Evolutionary conservation across 192 early-diverging fungal genomes (phyloP).

Genomic region (Linderina pennispora): DNA sequence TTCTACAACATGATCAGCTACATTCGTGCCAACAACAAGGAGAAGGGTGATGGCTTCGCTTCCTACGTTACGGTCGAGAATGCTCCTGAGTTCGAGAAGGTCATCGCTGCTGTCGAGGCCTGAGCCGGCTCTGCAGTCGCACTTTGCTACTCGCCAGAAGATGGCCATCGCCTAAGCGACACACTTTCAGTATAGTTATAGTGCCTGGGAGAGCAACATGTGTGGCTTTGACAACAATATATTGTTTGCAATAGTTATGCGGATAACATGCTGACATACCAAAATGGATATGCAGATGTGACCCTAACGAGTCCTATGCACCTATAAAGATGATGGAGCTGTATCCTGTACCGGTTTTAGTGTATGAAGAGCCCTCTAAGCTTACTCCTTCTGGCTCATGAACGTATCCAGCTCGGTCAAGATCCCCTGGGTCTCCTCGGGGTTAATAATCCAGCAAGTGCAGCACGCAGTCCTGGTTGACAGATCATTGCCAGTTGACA

Average conservation of each 20-base stretch:
- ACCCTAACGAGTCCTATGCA: no score
- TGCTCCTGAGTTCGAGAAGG: background rate
- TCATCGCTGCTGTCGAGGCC: background rate
- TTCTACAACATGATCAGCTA: background rate
- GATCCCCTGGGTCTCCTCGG: conserved; percentile 74
- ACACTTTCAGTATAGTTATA: no score
- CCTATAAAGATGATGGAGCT: no score
- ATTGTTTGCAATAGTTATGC: no score
- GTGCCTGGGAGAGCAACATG: no score
- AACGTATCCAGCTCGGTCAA: conserved; percentile 58
- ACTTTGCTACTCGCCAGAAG: background rate
- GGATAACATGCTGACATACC: no score
- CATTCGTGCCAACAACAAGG: background rate
- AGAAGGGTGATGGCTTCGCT: background rate
- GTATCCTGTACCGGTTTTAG: no score
- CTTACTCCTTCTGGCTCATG: no score
- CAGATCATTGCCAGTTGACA: conserved; percentile 88
- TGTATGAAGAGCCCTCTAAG: no score
- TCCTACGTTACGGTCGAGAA: background rate
- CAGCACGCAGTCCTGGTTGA: conserved; percentile 78
- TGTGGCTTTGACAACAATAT: no score
- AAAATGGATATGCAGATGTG: no score
- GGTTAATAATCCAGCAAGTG: conserved; percentile 86
- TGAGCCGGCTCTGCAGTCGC: background rate
- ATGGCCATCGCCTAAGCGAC: no score